Base-by-base conservation (phyloP, 2,329 filamentous ascomycete species). In the Epichloe amarillans region DNA sequence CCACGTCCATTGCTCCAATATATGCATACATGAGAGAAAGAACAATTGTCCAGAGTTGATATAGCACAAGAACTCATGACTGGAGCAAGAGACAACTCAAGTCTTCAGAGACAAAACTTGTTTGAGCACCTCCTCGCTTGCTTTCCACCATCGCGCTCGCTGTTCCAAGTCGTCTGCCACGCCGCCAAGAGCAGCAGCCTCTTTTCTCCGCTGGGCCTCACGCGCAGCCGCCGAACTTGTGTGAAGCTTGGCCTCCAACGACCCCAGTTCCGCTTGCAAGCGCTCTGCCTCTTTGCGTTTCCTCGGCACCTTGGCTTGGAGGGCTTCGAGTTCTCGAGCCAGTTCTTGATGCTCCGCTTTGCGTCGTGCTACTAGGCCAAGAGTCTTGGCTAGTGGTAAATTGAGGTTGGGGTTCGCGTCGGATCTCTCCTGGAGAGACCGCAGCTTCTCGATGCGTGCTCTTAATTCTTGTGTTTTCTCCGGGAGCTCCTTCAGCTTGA, bases 91-190 rank as follows among this genome's bases (percentile, higher is more conserved):
- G 8, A 17, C 23, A 49, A 17, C 21, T 49, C 46, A 49, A 12
- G 62, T 64, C 57, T 75, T 66, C 15, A 81, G 69, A 56, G 82
- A 79, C 57, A 88, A 62, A 67, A 86, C 79, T 52, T 77, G 73
- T 60, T 70, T 79, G 63, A 89, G 64, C 12, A 72, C 75, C 8
- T 70, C 68, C 61, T 88, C 84, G n/a, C 79, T 80, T 17, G 82
- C 82, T 56, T 79, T 77, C 67, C 82, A 81, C 86, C 86, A 91
- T 56, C 85, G 72, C 5, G 83, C 86, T 58, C 81, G 76, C 65
- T 86, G 83, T 63, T 90, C 86, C 35, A 89, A 64, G 59, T 90
- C 84, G 58, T 88, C 85, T 15, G 79, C 79, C 41, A 81, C 77
- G 5, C 82, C 83, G 5, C 80, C 79, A 7, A 82, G 68, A 8